Evolutionary conservation across 306 rosid species (phyloP), one percentile per base, ranked within the genome.

Genomic region (Acmispon strigosus): DNA sequence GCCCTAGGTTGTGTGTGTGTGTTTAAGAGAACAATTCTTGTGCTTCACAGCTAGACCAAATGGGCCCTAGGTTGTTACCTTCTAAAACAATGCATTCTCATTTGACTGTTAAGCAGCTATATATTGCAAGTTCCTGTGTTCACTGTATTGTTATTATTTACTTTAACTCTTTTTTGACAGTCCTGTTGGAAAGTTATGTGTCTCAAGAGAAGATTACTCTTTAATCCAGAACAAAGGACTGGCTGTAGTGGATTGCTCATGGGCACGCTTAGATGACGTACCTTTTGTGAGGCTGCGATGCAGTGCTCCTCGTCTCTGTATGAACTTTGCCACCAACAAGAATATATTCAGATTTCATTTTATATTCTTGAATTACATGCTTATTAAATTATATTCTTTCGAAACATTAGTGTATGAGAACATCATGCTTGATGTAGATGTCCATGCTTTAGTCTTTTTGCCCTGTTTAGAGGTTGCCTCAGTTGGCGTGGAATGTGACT

Each of bases 191-290:
- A 81, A 78, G 36, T 87, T 78, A 69, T 94, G 97, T 54, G 95
- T 94, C 78, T 94, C 97, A 20, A 90, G 88, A 83, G 97, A 94
- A 75, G 98, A 90, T 89, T 69, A 58, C 68, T 74, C 82, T 69
- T 76, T 88, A 73, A 79, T 94, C 22, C 64, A 87, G 81, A 80
- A 52, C 53, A 94, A 72, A 78, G 98, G 98, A 60, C 78, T 94
- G 74, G 98, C 98, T 18, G 97, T 94, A 56, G 97, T 94, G 76
- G 98, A 94, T 82, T 94, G 98, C 85, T 94, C 98, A 48, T 89
- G 98, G 98, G 97, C 97, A 37, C 96, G 97, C 51, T 77, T 94
- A 74, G 87, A 82, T 75, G 96, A 94, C 10, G 98, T 94, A 59
- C 97, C 97, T 10, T 94, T 94, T 69, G 95, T 83, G 76, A 90